Evolutionary conservation across 2,329 filamentous ascomycete genomes (phyloP), one percentile per base, ranked within the genome.

Genomic region (Ophiostoma ips): DNA sequence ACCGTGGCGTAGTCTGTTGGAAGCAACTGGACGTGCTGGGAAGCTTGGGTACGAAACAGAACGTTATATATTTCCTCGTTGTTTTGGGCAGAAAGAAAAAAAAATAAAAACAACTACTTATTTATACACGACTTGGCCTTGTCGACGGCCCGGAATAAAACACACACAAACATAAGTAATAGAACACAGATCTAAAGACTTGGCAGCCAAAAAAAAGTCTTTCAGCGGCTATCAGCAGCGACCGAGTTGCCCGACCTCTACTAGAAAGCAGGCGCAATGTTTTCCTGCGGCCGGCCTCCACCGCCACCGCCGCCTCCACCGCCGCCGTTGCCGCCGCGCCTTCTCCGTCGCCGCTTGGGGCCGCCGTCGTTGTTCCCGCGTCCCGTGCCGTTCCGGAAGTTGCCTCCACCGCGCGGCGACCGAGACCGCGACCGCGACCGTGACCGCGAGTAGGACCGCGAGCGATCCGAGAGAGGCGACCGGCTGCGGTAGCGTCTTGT

Each of bases 401-500:
- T 18, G 10, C 36, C 31, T 21, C 30, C 40, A 46, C n/a, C 41
- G 30, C 40, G 40, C 3, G 40, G 43, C 18, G 50, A 52, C n/a
- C 43, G 33, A 16, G 48, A 48, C 4, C 51, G n/a, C 6, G 49
- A 53, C n/a, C 28, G 31, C 2, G 50, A 50, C 16, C 34, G 40
- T 3, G 49, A 53, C n/a, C 38, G 34, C 5, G 50, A 50, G 60
- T 59, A 31, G 54, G 62, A 52, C 59, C 61, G 34, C 60, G 63
- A 55, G 62, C 62, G 35, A 36, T 59, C 18, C 57, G 63, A 36
- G 60, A 69, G 72, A 7, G 63, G 62, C 5, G 71, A 73, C 5
- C 70, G 65, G 50, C 68, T 71, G 41, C 72, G 68, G 55, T 71
- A 71, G 50, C 50, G 50, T 12, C 69, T 64, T 50, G 62, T 54